phyloP scores from a whole-genome alignment of 768 basidiomycete genomes.

The Boletus edulis region DNA sequence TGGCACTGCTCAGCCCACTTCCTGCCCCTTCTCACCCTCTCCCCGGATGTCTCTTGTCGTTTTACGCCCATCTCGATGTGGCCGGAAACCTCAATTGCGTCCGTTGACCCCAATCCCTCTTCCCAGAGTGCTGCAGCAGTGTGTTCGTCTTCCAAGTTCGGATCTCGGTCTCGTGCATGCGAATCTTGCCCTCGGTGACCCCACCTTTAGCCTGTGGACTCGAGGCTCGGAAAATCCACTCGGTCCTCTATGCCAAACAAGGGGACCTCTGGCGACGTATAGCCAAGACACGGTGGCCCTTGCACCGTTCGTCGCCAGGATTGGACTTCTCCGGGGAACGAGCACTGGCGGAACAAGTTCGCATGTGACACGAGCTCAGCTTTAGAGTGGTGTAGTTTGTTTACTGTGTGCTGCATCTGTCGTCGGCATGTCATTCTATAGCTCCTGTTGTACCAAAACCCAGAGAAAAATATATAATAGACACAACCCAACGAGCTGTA shows the following conservation, averaged over 20 bases:
- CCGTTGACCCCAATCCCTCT: too few species aligned
- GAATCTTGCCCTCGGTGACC: neutral
- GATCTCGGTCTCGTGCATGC: constrained; percentile 7
- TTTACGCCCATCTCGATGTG: constrained; percentile 10
- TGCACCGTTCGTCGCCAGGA: neutral
- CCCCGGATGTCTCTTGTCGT: neutral
- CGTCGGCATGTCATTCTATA: constrained; percentile 2
- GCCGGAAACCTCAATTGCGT: constrained; percentile 4
- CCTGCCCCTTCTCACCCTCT: neutral
- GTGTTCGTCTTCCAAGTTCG: constrained; percentile 9
- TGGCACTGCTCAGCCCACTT: constrained; percentile 1
- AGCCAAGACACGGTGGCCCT: neutral
- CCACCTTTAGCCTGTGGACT: neutral
- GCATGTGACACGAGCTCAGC: constrained; percentile 8
- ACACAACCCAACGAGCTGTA: too few species aligned
- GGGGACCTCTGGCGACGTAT: neutral
- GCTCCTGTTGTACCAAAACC: constrained; percentile 10
- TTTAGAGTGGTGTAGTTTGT: constrained; percentile 9
- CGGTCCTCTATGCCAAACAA: neutral
- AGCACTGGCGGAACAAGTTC: neutral
- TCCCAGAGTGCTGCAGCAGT: neutral
- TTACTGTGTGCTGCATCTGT: constrained; percentile 1
- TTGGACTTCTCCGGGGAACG: neutral
- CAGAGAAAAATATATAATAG: neutral
- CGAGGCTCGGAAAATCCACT: neutral